phyloP scores from a whole-genome alignment of 2,329 filamentous ascomycete genomes.

The Ceratocystiopsis sp. region DNA sequence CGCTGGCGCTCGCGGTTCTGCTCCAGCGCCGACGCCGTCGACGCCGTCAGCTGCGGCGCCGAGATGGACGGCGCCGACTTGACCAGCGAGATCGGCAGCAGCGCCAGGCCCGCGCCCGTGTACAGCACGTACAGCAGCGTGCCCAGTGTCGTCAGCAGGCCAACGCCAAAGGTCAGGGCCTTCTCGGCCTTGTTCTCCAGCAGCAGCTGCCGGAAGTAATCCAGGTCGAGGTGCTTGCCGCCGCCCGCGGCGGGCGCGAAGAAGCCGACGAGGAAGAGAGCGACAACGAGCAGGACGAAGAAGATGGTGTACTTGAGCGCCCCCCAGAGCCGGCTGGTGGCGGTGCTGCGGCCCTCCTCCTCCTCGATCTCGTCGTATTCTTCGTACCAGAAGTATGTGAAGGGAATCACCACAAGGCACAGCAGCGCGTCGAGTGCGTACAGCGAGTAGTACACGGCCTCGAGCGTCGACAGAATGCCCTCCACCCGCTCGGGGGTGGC shows the following conservation, averaged over 20 bases:
- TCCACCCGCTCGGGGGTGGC: constrained; percentile 68
- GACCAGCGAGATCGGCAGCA: constrained; percentile 80
- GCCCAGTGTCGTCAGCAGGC: constrained; percentile 74
- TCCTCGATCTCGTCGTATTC: constrained; percentile 87
- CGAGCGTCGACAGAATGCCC: constrained; percentile 62
- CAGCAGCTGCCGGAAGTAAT: constrained; percentile 78
- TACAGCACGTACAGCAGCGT: constrained; percentile 78
- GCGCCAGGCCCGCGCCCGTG: constrained; percentile 71
- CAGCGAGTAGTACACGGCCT: constrained; percentile 79
- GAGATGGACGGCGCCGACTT: constrained; percentile 81
- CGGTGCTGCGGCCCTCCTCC: constrained; percentile 46
- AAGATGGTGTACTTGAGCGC: constrained; percentile 80
- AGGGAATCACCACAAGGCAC: constrained; percentile 79
- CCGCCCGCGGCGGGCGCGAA: constrained; percentile 60
- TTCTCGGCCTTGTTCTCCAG: constrained; percentile 82
- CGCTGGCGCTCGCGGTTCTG: constrained; percentile 82
- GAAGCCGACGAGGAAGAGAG: constrained; percentile 83
- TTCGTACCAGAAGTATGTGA: constrained; percentile 96
- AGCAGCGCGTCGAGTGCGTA: constrained; percentile 85
- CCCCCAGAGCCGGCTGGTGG: constrained; percentile 57
- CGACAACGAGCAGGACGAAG: constrained; percentile 63
- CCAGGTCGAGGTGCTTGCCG: constrained; percentile 58
- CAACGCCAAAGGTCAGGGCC: constrained; percentile 75
- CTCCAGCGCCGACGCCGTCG: constrained; percentile 64
- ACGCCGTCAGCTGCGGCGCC: constrained; percentile 58